These are phyloP conservation scores for Myriosclerotinia duriaeana DNA, from an alignment of 2,329 filamentous ascomycete genomes.

Conservation along the genomic window DNA sequence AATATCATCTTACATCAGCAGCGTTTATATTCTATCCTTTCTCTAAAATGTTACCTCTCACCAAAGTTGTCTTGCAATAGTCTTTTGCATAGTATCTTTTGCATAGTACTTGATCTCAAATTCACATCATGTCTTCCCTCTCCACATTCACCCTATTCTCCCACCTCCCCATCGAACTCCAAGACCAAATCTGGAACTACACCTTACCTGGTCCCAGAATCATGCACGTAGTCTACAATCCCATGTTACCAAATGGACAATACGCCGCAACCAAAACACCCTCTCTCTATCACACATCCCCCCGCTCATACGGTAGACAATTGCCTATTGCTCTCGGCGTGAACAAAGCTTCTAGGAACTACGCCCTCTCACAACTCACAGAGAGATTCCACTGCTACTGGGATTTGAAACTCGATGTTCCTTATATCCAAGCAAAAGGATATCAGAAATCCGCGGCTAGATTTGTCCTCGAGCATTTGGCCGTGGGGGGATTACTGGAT, in stretches of 20 bases:
- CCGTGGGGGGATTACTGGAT: neutral
- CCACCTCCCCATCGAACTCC: slow-evolving; percentile 4
- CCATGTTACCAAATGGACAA: neutral
- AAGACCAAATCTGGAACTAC: slow-evolving; percentile 3
- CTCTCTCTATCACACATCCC: neutral
- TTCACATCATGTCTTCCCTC: neutral
- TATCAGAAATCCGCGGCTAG: neutral
- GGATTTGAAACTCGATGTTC: slow-evolving; percentile 11
- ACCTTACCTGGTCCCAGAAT: slow-evolving; percentile 3
- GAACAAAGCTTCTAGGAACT: neutral
- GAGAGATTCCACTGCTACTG: slow-evolving; percentile 17
- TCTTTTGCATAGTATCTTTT: neutral
- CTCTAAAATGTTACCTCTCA: too few species aligned
- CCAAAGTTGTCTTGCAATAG: too few species aligned
- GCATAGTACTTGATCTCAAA: neutral
- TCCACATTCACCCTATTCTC: slow-evolving; percentile 1
- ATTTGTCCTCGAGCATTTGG: neutral
- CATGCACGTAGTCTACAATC: neutral
- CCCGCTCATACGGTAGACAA: neutral
- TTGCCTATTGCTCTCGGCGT: slow-evolving; percentile 8
- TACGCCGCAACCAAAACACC: neutral
- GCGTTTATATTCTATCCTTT: too few species aligned
- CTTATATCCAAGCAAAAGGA: neutral
- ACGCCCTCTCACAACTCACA: slow-evolving; percentile 1
- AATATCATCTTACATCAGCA: too few species aligned